Base-by-base conservation (phyloP, 2,329 filamentous ascomycete species). In the Cylindrodendrum hubeiense region DNA sequence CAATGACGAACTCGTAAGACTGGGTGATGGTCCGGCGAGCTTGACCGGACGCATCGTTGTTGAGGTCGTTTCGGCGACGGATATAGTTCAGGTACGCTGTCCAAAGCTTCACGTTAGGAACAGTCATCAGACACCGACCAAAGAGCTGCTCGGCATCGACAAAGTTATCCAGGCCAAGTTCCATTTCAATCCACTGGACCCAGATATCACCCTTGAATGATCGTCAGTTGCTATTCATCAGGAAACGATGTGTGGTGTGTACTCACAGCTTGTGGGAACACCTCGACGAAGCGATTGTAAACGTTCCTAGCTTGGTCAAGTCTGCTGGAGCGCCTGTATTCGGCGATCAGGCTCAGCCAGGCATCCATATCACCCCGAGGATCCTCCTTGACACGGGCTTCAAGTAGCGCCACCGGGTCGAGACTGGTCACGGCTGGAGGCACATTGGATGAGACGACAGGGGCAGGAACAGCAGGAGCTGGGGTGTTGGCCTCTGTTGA, bases 81-180 rank as follows among this genome's bases (percentile, higher is more conserved):
- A 98, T 93, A 78, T 98, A 98, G 80, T 98, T 94, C 67, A 99
- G 89, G 78, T 99, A 99, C 33, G 94, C 88, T 7, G 92, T 94
- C 94, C 95, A 99, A 21, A 99, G 87, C 67, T 92, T 89, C 41
- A 98, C 91, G 77, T 95, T 93, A 12, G 93, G 91, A 21, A 96
- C 91, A 9, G 88, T 88, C 71, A 94, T 86, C 41, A 99, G 87
- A 33, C 92, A 94, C 71, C 90, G 89, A 68, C 89, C 90, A 78
- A 99, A 97, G 22, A 99, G 90, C 56, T 90, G 86, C 79, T 98
- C 95, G 17, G 97, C 90, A 50, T 89, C 89, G 62, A 87, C 85
- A 65, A 96, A 91, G 69, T 97, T 93, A 73, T 97, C 94, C 63
- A 94, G 86, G 69, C 94, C 91, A 30, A 97, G 88, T 80, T 99